phyloP scores from a whole-genome alignment of 164 flowering plant genomes.

The Berberis vulgaris region DNA sequence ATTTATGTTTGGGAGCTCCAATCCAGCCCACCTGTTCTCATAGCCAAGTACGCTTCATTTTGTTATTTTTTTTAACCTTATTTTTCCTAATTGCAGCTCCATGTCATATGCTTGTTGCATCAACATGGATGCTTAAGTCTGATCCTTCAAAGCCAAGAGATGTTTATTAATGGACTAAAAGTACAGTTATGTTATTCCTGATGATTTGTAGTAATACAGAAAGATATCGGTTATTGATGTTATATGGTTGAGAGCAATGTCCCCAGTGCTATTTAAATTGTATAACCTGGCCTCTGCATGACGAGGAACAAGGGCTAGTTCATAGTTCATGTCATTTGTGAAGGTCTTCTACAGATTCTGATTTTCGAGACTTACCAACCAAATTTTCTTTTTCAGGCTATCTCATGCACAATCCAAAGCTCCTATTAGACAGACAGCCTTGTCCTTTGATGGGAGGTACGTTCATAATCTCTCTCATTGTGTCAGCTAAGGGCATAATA shows the following conservation, averaged over 20 bases:
- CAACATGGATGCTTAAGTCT: no score
- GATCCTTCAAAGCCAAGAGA: no score
- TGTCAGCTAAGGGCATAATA: not conserved
- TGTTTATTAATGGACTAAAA: no score
- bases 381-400: constrained; percentile 35
- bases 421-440: constrained; percentile 87
- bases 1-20: constrained; percentile 94
- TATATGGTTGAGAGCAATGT: no score
- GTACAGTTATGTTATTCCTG: no score
- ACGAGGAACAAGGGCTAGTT: not conserved
- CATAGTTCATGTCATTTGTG: not conserved
- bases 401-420: constrained; percentile 81
- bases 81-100: not conserved
- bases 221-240: no score
- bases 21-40: constrained; percentile 81
- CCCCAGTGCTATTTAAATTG: no score
- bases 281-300: no score
- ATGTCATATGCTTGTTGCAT: no score
- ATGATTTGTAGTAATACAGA: no score
- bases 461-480: not conserved
- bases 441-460: constrained; percentile 98
- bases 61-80: not conserved
- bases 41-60: constrained; percentile 44
- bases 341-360: not conserved
- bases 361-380: not conserved